These are phyloP conservation scores for Camelina laxa DNA, from an alignment of 345 rosid species.

Conservation along the genomic window DNA sequence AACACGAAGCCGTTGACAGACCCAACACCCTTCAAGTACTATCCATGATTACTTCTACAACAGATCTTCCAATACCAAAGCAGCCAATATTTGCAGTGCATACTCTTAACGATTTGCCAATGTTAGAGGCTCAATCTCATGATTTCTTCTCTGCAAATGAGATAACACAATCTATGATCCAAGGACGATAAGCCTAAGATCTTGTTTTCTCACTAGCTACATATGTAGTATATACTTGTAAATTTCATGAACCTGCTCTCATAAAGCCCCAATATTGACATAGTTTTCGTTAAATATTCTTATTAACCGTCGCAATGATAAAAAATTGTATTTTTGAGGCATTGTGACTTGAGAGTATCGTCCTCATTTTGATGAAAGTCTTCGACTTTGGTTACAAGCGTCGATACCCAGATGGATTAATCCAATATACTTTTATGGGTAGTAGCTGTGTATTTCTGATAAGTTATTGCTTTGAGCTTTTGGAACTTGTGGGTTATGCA, in stretches of 20 bases:
- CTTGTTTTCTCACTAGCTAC: neutral
- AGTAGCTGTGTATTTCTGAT: neutral
- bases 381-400: constrained; percentile 30
- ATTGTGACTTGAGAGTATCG: neutral
- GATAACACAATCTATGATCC: constrained; percentile 39
- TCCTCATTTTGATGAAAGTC: neutral
- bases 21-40: constrained; percentile 37
- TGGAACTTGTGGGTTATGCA: constrained; percentile 3
- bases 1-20: constrained; percentile 37
- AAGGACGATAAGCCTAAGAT: constrained; percentile 33
- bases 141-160: constrained; percentile 27
- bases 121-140: constrained; percentile 22
- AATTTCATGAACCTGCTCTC: neutral
- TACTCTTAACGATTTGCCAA: constrained; percentile 17
- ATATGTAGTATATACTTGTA: constrained; percentile 7
- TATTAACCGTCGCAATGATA: constrained; percentile 3
- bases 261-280: constrained; percentile 4
- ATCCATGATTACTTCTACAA: constrained; percentile 37
- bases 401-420: constrained; percentile 3
- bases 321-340: neutral
- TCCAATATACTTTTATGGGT: neutral
- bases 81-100: constrained; percentile 39
- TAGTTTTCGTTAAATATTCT: neutral
- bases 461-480: neutral
- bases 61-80: constrained; percentile 37